Percentiles rank a stretch among this genome's conserved stretches.
phyloP scores from a whole-genome alignment of 2,329 filamentous ascomycete species.

The Colletotrichum navitas region DNA sequence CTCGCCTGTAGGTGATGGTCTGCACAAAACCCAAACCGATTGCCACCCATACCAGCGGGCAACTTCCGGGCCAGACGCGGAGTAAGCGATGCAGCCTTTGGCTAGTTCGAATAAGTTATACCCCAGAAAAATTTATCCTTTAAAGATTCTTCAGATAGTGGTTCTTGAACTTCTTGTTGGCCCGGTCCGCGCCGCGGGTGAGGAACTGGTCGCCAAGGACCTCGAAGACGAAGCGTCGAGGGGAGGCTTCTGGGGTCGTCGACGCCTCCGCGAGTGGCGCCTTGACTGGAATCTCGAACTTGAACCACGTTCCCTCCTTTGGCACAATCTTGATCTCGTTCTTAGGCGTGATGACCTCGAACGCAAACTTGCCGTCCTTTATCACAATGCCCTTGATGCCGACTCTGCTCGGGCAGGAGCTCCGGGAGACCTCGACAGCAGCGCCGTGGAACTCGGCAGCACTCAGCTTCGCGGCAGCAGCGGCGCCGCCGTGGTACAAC shows the following conservation, averaged over 20 bases:
- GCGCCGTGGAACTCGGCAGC: slow-evolving; percentile 95
- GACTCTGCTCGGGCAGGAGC: slow-evolving; percentile 83
- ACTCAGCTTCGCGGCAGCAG: slow-evolving; percentile 79
- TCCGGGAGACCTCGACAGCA: slow-evolving; percentile 83
- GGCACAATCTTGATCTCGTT: slow-evolving; percentile 83
- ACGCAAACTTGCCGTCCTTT: slow-evolving; percentile 86
- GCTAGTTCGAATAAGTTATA: not conserved
- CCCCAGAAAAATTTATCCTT: slow-evolving; percentile 46
- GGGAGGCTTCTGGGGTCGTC: slow-evolving; percentile 14
- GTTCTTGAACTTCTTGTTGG: slow-evolving; percentile 91
- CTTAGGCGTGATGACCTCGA: slow-evolving; percentile 83
- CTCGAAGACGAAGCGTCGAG: slow-evolving; percentile 78
- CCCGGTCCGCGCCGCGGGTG: slow-evolving; percentile 83
- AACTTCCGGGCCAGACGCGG: not conserved
- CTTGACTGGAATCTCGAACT: slow-evolving; percentile 73
- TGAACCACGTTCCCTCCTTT: slow-evolving; percentile 91
- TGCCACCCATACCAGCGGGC: not conserved
- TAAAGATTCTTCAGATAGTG: slow-evolving; percentile 83
- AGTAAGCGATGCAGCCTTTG: not conserved
- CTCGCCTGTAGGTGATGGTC: not conserved
- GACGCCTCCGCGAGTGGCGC: slow-evolving; percentile 41
- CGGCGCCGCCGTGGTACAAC: slow-evolving; percentile 66
- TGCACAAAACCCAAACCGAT: too few species aligned
- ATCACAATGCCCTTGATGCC: slow-evolving; percentile 89
- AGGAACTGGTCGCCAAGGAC: slow-evolving; percentile 90